Conservation (phyloP, 2,329 filamentous ascomycete genomes). For the Alternaria incomplexa region DNA sequence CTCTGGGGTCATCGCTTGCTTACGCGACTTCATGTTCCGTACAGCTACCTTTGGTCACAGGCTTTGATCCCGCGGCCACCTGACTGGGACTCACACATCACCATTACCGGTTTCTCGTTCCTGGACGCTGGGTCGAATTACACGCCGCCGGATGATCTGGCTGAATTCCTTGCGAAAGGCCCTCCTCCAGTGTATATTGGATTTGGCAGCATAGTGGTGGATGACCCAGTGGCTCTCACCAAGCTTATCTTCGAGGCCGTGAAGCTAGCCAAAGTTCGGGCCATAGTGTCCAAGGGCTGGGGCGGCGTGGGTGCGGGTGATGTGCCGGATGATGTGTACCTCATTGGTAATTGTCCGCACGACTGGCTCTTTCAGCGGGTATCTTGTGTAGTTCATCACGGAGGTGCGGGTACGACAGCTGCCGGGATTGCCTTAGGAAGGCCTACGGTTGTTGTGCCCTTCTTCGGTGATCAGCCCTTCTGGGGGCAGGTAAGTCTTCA, state of each 20-base stretch:
- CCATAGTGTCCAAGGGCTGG: constrained; percentile 63
- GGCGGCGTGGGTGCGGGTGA: constrained; percentile 48
- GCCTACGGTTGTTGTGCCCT: constrained; percentile 63
- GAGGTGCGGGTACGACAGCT: constrained; percentile 65
- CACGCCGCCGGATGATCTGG: constrained; percentile 49
- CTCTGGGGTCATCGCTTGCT: constrained; percentile 50
- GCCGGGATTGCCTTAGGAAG: constrained; percentile 59
- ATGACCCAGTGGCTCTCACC: constrained; percentile 55
- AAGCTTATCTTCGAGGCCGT: constrained; percentile 58
- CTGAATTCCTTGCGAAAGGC: constrained; percentile 56
- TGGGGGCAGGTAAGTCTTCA: constrained; percentile 54
- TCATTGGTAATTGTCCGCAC: constrained; percentile 61
- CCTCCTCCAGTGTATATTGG: constrained; percentile 62
- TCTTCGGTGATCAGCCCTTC: constrained; percentile 65
- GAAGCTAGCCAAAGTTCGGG: constrained; percentile 45
- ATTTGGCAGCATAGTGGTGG: constrained; percentile 63
- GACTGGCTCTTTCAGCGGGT: constrained; percentile 65
- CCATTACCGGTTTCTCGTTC: constrained; percentile 58
- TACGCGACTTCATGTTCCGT: constrained; percentile 49
- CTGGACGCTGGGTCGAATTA: constrained; percentile 44
- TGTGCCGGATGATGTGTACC: constrained; percentile 52
- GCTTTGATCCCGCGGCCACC: constrained; percentile 29
- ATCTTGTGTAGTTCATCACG: constrained; percentile 63
- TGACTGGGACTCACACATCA: constrained; percentile 36
- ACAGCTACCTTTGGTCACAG: constrained; percentile 58